Percentiles rank a stretch among this genome's conserved stretches.
These are phyloP conservation scores for Kwoniella botswanensis DNA, from an alignment of 768 basidiomycete genomes.

Conservation along the genomic window DNA sequence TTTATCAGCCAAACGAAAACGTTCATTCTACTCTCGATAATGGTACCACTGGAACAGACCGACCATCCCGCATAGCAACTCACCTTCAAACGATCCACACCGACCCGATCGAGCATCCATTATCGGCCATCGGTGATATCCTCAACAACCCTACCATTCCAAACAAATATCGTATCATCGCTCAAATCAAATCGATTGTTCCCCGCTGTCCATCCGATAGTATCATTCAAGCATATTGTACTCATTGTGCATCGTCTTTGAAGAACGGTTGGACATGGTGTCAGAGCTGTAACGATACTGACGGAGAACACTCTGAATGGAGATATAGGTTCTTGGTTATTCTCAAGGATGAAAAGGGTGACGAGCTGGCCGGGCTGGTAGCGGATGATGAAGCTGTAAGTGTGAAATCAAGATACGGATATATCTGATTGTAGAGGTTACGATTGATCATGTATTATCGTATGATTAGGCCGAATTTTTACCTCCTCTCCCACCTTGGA, in stretches of 20 bases:
- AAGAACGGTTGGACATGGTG: constrained; percentile 28
- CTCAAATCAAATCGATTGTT: constrained; percentile 35
- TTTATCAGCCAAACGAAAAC: neutral
- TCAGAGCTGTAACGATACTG: constrained; percentile 39
- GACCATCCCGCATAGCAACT: constrained; percentile 1
- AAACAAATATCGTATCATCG: constrained; percentile 40
- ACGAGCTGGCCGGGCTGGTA: constrained; percentile 32
- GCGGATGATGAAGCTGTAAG: constrained; percentile 41
- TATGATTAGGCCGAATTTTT: constrained; percentile 33
- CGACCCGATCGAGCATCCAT: constrained; percentile 24
- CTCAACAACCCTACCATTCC: constrained; percentile 30
- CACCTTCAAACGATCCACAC: constrained; percentile 30
- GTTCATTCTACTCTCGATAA: no score
- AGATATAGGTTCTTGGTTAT: constrained; percentile 44
- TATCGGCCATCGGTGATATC: constrained; percentile 33
- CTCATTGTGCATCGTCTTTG: constrained; percentile 31
- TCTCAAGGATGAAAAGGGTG: constrained; percentile 19
- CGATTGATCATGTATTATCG: no score
- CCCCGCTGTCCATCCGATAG: constrained; percentile 5
- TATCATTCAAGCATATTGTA: constrained; percentile 33
- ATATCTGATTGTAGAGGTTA: neutral
- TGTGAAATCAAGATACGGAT: neutral
- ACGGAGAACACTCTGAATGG: constrained; percentile 29
- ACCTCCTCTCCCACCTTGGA: constrained; percentile 38
- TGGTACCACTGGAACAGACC: neutral